Evolutionary conservation across 2,329 filamentous ascomycete genomes (phyloP).

Genomic region (Stagonosporopsis vannaccii): DNA sequence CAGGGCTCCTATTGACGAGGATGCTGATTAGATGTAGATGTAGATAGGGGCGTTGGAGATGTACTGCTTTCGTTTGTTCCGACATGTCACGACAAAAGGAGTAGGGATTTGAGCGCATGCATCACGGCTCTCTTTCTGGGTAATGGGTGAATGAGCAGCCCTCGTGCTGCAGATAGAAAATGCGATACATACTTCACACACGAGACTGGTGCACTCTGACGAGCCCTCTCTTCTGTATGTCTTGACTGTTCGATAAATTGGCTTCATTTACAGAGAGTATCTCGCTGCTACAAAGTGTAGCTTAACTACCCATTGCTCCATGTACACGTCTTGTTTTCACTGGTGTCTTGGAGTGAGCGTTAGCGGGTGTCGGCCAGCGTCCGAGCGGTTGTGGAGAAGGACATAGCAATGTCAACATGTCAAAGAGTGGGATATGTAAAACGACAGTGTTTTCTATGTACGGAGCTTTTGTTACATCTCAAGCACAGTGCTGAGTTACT

Average conservation of each 20-base stretch:
- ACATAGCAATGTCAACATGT: too few species aligned
- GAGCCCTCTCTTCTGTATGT: not conserved
- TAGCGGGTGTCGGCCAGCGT: too few species aligned
- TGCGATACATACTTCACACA: constrained; percentile 32
- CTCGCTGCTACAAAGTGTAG: not conserved
- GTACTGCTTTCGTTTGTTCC: constrained; percentile 32
- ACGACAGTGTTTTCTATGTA: too few species aligned
- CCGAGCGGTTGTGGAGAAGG: too few species aligned
- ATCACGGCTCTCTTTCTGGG: constrained; percentile 40
- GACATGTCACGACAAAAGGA: constrained; percentile 29
- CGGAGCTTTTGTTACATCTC: too few species aligned
- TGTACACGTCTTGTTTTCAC: not conserved
- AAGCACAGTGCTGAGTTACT: too few species aligned
- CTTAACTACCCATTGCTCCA: not conserved
- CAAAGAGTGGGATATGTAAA: too few species aligned
- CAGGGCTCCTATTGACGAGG: constrained; percentile 44
- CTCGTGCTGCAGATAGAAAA: constrained; percentile 45
- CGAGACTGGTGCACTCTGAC: not conserved
- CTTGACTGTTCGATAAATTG: not conserved
- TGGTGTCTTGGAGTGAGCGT: too few species aligned
- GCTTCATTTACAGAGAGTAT: not conserved
- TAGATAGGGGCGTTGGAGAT: constrained; percentile 14
- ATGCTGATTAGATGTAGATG: constrained; percentile 41
- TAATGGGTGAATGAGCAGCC: constrained; percentile 38
- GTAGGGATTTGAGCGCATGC: constrained; percentile 35